A percentile compares a stretch with the other conserved stretches of the same genome.
These are phyloP conservation scores for Diplodia sapinea DNA, from an alignment of 2,329 filamentous ascomycete genomes.

Conservation along the genomic window DNA sequence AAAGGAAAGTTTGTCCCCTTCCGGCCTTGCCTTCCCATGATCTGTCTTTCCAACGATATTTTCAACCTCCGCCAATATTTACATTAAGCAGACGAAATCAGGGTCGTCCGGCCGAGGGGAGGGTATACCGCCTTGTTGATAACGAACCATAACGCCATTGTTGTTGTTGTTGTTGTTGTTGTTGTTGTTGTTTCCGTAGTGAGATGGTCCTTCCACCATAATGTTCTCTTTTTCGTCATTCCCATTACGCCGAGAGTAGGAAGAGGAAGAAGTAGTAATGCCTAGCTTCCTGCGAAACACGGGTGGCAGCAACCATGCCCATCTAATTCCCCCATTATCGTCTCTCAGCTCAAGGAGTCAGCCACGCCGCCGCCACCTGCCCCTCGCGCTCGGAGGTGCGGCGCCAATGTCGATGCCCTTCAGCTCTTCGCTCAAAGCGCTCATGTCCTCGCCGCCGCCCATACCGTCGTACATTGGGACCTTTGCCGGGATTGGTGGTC, in stretches of 20 bases:
- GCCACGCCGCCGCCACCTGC: conserved; percentile 20
- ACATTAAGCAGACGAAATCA: conserved; percentile 22
- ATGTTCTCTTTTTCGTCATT: conserved; percentile 14
- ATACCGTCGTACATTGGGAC: conserved; percentile 62
- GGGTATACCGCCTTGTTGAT: conserved; percentile 13
- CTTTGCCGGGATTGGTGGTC: conserved; percentile 73
- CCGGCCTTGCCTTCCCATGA: background rate
- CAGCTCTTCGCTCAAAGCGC: conserved; percentile 74
- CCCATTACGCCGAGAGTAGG: conserved; percentile 9
- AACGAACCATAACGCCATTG: conserved; percentile 22
- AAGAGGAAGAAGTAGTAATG: conserved; percentile 2
- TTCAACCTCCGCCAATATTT: conserved; percentile 15
- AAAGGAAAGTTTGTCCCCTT: background rate
- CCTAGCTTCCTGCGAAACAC: background rate
- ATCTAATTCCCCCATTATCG: conserved; percentile 3
- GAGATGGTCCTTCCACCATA: background rate
- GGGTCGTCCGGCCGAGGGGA: conserved; percentile 10
- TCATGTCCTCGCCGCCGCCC: conserved; percentile 54
- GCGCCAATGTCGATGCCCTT: conserved; percentile 56
- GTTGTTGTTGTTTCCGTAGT: background rate
- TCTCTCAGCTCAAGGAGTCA: conserved; percentile 21
- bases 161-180: background rate
- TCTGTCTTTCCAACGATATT: background rate
- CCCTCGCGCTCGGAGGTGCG: conserved; percentile 15
- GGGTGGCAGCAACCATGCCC: conserved; percentile 11